Percentiles rank a stretch among this genome's conserved stretches.
Conservation (phyloP, 345 rosid species). For the Citrus cavaleriei region DNA sequence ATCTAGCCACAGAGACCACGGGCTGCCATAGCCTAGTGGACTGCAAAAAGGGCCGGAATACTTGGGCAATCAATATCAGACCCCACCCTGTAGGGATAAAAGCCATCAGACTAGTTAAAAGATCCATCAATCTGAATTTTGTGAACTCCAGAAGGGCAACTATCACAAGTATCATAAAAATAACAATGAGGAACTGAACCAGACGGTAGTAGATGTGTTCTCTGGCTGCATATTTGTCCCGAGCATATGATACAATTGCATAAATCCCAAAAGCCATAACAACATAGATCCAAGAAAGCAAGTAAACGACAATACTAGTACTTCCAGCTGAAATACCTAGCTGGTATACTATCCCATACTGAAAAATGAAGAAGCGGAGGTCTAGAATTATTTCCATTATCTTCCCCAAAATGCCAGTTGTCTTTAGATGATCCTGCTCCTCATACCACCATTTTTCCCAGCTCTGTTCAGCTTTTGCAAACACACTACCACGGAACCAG, state of each 20-base stretch:
- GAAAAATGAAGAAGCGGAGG: constrained; percentile 93
- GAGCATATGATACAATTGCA: constrained; percentile 58
- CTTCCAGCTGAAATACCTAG: constrained; percentile 50
- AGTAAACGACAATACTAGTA: constrained; percentile 68
- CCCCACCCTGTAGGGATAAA: constrained; percentile 97
- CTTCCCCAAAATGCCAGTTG: constrained; percentile 85
- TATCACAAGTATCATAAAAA: constrained; percentile 50
- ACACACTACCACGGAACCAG: constrained; percentile 79
- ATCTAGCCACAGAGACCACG: constrained; percentile 75
- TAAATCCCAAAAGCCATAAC: constrained; percentile 52
- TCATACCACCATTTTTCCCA: constrained; percentile 97
- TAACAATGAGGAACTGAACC: constrained; percentile 77
- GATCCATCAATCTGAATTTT: constrained; percentile 47
- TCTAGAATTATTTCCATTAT: constrained; percentile 67
- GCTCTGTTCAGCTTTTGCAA: constrained; percentile 84
- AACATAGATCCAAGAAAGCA: constrained; percentile 75
- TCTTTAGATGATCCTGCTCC: constrained; percentile 85
- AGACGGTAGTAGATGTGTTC: constrained; percentile 85
- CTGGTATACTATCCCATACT: constrained; percentile 84
- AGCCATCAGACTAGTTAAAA: constrained; percentile 80
- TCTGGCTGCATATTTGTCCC: constrained; percentile 61
- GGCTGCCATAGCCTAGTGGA: constrained; percentile 61
- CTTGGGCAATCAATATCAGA: constrained; percentile 70
- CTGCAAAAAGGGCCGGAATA: constrained; percentile 60
- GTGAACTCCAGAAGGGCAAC: constrained; percentile 70